Conservation (phyloP, 345 rosid species). For the Salix purpurea region DNA sequence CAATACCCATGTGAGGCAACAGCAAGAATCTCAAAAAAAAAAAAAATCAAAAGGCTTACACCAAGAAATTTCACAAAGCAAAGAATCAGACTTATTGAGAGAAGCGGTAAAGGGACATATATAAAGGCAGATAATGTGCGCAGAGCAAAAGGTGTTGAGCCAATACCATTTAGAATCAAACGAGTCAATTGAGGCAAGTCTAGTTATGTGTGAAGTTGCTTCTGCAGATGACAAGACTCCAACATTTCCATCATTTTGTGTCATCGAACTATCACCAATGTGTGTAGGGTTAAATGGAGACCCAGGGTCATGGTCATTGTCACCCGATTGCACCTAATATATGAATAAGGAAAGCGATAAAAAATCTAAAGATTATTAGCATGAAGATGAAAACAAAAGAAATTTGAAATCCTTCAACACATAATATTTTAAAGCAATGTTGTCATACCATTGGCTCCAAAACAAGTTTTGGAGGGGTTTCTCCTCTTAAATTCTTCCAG, state of each 20-base stretch:
- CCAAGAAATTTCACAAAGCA: neutral
- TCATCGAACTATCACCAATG: slow-evolving; percentile 52
- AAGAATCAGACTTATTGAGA: neutral
- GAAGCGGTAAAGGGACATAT: neutral
- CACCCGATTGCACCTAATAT: slow-evolving; percentile 52
- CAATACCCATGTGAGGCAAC: neutral
- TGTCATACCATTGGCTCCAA: slow-evolving; percentile 54
- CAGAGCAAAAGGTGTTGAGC: slow-evolving; percentile 17
- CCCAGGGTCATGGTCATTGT: slow-evolving; percentile 49
- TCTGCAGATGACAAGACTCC: slow-evolving; percentile 51
- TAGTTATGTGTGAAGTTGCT: slow-evolving; percentile 61
- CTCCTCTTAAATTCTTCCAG: slow-evolving; percentile 70
- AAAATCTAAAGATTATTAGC: neutral
- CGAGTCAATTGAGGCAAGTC: slow-evolving; percentile 97
- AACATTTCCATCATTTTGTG: slow-evolving; percentile 51
- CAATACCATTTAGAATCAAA: slow-evolving; percentile 95
- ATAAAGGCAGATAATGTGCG: neutral
- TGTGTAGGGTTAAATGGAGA: slow-evolving; percentile 77
- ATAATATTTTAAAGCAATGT: slow-evolving; percentile 3
- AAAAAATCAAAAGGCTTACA: neutral
- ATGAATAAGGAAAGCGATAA: neutral
- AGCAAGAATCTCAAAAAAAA: neutral
- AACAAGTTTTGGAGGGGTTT: slow-evolving; percentile 78
- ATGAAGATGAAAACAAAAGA: neutral
- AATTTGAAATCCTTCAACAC: neutral